These are phyloP conservation scores for Rhizophagus clarus DNA, from an alignment of 192 early-diverging fungal genomes.

Conservation along the genomic window DNA sequence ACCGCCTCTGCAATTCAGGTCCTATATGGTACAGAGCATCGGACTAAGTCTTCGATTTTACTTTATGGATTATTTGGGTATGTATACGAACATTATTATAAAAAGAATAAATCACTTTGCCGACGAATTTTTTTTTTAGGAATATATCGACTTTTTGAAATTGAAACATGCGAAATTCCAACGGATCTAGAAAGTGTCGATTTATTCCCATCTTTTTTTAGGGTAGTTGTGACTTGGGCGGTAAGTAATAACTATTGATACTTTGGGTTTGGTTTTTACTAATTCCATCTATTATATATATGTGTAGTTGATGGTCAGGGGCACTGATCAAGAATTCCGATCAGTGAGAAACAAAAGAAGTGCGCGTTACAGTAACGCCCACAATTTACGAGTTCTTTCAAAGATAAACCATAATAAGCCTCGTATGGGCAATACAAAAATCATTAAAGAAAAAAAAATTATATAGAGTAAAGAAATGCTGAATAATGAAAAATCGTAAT, in stretches of 20 bases:
- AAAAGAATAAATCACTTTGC: no score
- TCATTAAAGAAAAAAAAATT: conserved; percentile 24
- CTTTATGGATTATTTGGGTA: conserved; percentile 31
- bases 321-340: conserved; percentile 27
- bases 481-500: conserved; percentile 5
- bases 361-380: conserved; percentile 19
- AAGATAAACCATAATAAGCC: conserved; percentile 26
- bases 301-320: conserved; percentile 24
- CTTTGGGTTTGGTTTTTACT: conserved; percentile 25
- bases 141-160: conserved; percentile 27
- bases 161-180: conserved; percentile 25
- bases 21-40: conserved; percentile 26
- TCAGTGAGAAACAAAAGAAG: conserved; percentile 22
- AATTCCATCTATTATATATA: conserved; percentile 20
- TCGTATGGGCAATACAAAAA: conserved; percentile 24
- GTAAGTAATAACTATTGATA: conserved; percentile 27
- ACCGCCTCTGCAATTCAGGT: not conserved
- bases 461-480: not conserved
- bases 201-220: conserved; percentile 29
- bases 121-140: conserved; percentile 18
- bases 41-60: conserved; percentile 22
- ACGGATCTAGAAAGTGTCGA: not conserved
- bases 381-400: conserved; percentile 28
- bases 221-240: conserved; percentile 17
- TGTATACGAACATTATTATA: conserved; percentile 13